Base-by-base conservation (phyloP, 495 filamentous ascomycete genomes). In the Apodospora peruviana region DNA sequence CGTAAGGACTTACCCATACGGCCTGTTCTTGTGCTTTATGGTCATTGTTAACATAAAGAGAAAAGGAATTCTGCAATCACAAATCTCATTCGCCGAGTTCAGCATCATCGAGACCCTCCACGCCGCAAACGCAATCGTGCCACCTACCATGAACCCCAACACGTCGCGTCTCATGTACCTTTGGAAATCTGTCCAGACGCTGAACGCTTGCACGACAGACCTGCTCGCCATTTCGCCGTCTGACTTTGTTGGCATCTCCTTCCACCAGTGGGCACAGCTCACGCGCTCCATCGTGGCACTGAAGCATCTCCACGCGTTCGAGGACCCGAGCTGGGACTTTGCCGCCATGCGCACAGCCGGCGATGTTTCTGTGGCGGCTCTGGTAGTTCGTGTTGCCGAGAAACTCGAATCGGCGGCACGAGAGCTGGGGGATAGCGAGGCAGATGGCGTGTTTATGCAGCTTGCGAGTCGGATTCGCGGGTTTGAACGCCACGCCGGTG, bases 161-260 rank as follows among this genome's bases (percentile, higher is more conserved):
- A 19, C 7, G 38, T 20, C 3, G 21, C 14, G 40, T 21, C 21
- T 9, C 29, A n/a, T 56, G n/a, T 59, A 53, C 41, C 43, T 66
- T 19, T 68, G 64, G 64, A 50, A 51, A 23, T 70, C 66, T 3
- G 57, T 72, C 1, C 56, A 66, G 24, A 59, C 57, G 8, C 53
- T 70, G 38, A 69, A 70, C 21, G 51, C 52, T 2, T 71, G 63
- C 61, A 42, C 70, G 10, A 59, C 69, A 17, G 50, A 71, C 20
- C 62, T 53, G 10, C 44, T 43, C 18, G 23, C 25, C 18, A n/a
- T n/a, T n/a, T n/a, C n/a, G n/a, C n/a, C n/a, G n/a, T n/a, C n/a
- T n/a, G 21, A 29, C 16, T 43, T 48, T 29, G 4, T 3, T 10
- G 51, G 43, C 37, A 29, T 52, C 14, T 37, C 50, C 4, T 47